Evolutionary conservation across 2,329 filamentous ascomycete genomes (phyloP).

Genomic region (Fusarium nisikadoi): DNA sequence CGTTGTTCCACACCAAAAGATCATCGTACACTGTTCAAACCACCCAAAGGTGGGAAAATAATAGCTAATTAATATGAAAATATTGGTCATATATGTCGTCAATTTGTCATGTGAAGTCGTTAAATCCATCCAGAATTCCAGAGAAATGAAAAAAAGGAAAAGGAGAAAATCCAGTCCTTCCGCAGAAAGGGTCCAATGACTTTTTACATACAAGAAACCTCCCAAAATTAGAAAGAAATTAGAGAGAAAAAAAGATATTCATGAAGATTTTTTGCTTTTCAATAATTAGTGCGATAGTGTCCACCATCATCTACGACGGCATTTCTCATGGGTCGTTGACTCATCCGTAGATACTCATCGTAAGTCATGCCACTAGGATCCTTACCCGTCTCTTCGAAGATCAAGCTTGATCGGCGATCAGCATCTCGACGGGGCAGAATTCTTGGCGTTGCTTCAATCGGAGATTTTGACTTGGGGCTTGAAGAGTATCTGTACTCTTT

Average conservation of each 20-base stretch:
- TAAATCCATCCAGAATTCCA: background rate
- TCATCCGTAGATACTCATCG: constrained; percentile 38
- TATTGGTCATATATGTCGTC: constrained; percentile 13
- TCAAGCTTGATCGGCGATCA: constrained; percentile 31
- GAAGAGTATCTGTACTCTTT: constrained; percentile 47
- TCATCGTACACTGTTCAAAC: constrained; percentile 5
- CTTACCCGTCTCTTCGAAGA: constrained; percentile 26
- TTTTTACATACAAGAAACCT: background rate
- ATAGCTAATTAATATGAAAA: background rate
- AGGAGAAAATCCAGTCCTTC: background rate
- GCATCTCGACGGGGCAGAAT: constrained; percentile 15
- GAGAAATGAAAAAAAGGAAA: background rate
- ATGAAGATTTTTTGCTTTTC: constrained; percentile 4
- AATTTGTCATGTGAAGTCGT: constrained; percentile 25
- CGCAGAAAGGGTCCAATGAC: background rate
- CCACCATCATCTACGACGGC: constrained; percentile 30
- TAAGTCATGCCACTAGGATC: constrained; percentile 35
- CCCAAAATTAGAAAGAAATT: background rate
- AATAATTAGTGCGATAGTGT: constrained; percentile 27
- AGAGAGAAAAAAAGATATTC: background rate
- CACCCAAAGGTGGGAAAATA: background rate
- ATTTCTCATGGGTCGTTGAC: constrained; percentile 30
- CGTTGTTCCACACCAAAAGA: background rate
- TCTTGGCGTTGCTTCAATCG: constrained; percentile 33
- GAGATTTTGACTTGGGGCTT: constrained; percentile 30